phyloP scores from a whole-genome alignment of 495 filamentous ascomycete genomes.

The Xeromyces bisporus region DNA sequence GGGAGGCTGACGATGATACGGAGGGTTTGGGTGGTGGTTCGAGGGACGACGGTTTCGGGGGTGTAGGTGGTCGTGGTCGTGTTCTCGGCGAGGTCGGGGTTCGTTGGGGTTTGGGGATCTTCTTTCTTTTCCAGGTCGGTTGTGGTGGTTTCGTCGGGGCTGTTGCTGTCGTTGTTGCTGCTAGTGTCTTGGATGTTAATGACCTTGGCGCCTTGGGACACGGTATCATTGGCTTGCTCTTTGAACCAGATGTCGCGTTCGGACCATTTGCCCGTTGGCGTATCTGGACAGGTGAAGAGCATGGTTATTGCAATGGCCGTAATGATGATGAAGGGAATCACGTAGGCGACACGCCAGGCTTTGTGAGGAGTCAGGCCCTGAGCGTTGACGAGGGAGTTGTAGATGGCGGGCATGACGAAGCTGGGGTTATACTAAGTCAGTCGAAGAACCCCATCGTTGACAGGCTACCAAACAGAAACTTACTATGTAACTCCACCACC shows the following conservation, averaged over 20 bases:
- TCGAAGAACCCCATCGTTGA: neutral
- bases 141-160: slow-evolving; percentile 15
- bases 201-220: slow-evolving; percentile 35
- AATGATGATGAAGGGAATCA: slow-evolving; percentile 71
- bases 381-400: slow-evolving; percentile 52
- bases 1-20: slow-evolving; percentile 45
- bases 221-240: slow-evolving; percentile 5
- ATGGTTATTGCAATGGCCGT: slow-evolving; percentile 45
- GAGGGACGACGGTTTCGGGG: slow-evolving; percentile 43
- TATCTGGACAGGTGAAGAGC: slow-evolving; percentile 65
- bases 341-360: slow-evolving; percentile 73
- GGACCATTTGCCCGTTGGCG: slow-evolving; percentile 67
- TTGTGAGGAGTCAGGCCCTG: slow-evolving; percentile 42
- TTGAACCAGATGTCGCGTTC: slow-evolving; percentile 40
- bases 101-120: slow-evolving; percentile 16
- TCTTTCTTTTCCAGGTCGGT: slow-evolving; percentile 3
- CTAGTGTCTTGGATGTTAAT: slow-evolving; percentile 32
- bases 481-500: slow-evolving; percentile 70
- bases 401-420: slow-evolving; percentile 90
- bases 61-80: slow-evolving; percentile 37
- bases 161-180: slow-evolving; percentile 21
- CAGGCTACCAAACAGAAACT: slow-evolving; percentile 3
- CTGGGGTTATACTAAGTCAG: slow-evolving; percentile 16
- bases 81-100: neutral
- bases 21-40: slow-evolving; percentile 42